Evolutionary conservation across 2,329 filamentous ascomycete genomes (phyloP).

Genomic region (Metarhizium guizhouense): DNA sequence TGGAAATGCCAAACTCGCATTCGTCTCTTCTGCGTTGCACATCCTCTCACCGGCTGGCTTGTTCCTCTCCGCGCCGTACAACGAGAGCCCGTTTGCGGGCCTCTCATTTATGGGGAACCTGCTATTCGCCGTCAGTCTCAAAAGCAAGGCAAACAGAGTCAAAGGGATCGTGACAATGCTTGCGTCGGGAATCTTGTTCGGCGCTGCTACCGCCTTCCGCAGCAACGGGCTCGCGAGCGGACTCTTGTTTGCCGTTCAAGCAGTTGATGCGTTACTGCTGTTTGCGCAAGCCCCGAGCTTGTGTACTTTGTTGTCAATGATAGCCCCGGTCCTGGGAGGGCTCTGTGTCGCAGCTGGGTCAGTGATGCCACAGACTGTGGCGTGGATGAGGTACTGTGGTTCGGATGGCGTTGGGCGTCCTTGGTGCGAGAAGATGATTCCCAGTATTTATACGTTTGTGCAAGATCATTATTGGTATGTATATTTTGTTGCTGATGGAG

Average conservation of each 20-base stretch:
- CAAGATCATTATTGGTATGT: constrained; percentile 83
- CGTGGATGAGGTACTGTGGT: constrained; percentile 63
- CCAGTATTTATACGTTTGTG: constrained; percentile 87
- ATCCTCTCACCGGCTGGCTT: constrained; percentile 80
- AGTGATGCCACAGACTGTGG: constrained; percentile 62
- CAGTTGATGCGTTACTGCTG: constrained; percentile 27
- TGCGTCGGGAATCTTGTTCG: constrained; percentile 59
- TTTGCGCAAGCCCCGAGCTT: constrained; percentile 18
- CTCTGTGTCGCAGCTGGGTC: constrained; percentile 58
- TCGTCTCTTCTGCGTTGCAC: constrained; percentile 65
- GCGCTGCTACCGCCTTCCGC: constrained; percentile 62
- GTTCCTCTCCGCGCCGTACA: constrained; percentile 81
- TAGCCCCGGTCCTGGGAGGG: constrained; percentile 57
- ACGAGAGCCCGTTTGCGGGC: constrained; percentile 70
- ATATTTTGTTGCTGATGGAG: neutral
- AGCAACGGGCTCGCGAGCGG: constrained; percentile 85
- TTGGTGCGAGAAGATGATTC: constrained; percentile 68
- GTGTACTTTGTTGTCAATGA: constrained; percentile 40
- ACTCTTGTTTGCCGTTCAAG: constrained; percentile 60
- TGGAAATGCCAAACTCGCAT: constrained; percentile 43
- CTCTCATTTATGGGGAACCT: constrained; percentile 68
- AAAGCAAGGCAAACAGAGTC: constrained; percentile 15
- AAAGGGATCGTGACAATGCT: constrained; percentile 44
- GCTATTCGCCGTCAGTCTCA: constrained; percentile 48
- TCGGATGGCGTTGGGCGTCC: constrained; percentile 33